Evolutionary conservation across 164 flowering plant genomes (phyloP).

Genomic region (Vitis rupestris): DNA sequence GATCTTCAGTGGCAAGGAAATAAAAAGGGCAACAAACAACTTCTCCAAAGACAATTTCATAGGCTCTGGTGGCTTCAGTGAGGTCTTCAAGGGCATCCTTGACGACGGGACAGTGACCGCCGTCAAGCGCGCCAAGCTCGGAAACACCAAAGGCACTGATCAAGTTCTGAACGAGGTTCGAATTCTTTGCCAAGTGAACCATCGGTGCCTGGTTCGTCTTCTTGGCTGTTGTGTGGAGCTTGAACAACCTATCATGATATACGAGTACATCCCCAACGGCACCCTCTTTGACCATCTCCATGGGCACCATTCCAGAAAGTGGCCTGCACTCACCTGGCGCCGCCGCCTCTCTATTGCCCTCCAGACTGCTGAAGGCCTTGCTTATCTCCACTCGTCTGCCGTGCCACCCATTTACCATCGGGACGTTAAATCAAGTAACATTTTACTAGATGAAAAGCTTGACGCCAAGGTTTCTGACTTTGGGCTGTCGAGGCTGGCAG

Average conservation of each 20-base stretch:
- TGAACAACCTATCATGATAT: slow-evolving; percentile 31
- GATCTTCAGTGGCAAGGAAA: slow-evolving; percentile 34
- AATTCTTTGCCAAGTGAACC: slow-evolving; percentile 49
- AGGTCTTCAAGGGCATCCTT: slow-evolving; percentile 37
- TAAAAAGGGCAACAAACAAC: slow-evolving; percentile 34
- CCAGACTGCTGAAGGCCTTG: slow-evolving; percentile 38
- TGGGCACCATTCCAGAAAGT: slow-evolving; percentile 1
- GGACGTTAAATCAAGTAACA: slow-evolving; percentile 43
- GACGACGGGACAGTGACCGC: slow-evolving; percentile 40
- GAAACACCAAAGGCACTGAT: slow-evolving; percentile 34
- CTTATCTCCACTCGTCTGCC: slow-evolving; percentile 41
- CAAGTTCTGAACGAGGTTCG: slow-evolving; percentile 45
- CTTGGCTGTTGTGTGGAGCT: slow-evolving; percentile 43
- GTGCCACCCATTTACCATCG: slow-evolving; percentile 40
- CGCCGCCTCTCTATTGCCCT: slow-evolving; percentile 30
- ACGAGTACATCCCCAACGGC: slow-evolving; percentile 36
- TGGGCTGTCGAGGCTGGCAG: slow-evolving; percentile 40
- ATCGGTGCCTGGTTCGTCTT: slow-evolving; percentile 30
- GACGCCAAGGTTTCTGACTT: slow-evolving; percentile 41
- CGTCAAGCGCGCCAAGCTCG: slow-evolving; percentile 40
- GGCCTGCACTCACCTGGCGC: slow-evolving; percentile 21
- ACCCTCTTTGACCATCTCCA: slow-evolving; percentile 39
- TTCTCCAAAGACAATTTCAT: slow-evolving; percentile 33
- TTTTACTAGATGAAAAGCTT: slow-evolving; percentile 32
- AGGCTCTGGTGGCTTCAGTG: slow-evolving; percentile 43